Evolutionary conservation across 306 rosid genomes (phyloP), one percentile per base, ranked within the genome.

Genomic region (Quercus glauca): DNA sequence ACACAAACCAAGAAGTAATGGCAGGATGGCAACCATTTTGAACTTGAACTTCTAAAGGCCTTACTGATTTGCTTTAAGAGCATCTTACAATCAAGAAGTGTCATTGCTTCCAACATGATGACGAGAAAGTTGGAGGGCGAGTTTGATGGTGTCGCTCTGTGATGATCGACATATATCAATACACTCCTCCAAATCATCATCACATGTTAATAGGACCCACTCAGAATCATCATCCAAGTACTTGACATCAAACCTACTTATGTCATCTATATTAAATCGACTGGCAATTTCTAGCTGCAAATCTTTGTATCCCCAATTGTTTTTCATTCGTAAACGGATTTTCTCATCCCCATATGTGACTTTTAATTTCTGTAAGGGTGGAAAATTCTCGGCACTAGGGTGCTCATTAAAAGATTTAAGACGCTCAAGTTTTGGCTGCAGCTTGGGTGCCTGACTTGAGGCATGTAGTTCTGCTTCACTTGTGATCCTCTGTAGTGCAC

Each of bases 161-260:
- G 90, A 87, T 55, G 91, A 82, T 83, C 80, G 91, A 72, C 82
- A 83, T 15, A 96, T 92, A 82, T 90, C 97, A 80, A 96, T 84
- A 78, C 99, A 96, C 80, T 96, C 99, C 80, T 91, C 96, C 60
- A 91, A 83, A 85, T 96, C 98, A 78, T 88, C 90, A 85, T 93
- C 98, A 85, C 98, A 90, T 37, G 98, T 93, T 63, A 93, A 86
- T 59, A 96, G 82, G 18, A 96, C 93, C 99, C 99, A 91, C 63
- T 96, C 99, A 6, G 81, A 81, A 55, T 96, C 99, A 79, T 96
- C 99, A 35, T 96, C 99, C 88, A 96, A 89, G 78, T 96, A 96
- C 80, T 90, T 96, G 59, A 96, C 45, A 83, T 90, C 89, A 5
- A 74, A 93, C 70, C 70, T 83, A 76, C 80, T 86, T 90, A 89